Evolutionary conservation across 2,329 filamentous ascomycete species (phyloP), one percentile per base, ranked within the genome.

Genomic region (Ceratocystis diversiconidia): DNA sequence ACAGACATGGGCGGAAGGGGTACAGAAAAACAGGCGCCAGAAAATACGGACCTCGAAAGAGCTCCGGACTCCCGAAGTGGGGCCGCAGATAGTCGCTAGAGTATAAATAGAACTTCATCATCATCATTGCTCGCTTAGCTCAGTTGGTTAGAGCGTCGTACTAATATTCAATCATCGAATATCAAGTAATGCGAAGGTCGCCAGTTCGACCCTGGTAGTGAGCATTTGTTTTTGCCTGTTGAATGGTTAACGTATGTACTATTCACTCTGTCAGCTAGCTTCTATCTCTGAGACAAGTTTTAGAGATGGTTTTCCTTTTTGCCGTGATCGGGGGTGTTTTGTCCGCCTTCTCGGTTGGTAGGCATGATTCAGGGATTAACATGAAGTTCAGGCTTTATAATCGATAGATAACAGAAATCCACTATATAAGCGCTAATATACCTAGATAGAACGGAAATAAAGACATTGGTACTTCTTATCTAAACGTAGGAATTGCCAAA

Each of bases 151-250:
- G 60, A 63, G 64, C 64, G 60, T 62, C 60, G 60, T 66, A 66
- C 60, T 66, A 66, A 66, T 66, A 62, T 57, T 57, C 30, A 1
- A 59, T 6, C 15, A 4, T 28, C 28, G 43, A 46, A 48, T 55
- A 36, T n/a, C 8, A 12, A 63, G 60, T 63, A 66, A 66, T 59
- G 60, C 65, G 48, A 60, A 66, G 32, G 61, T 66, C 65, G 50
- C 65, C 61, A 66, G 65, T 66, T 66, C 65, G 65, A 66, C 60
- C 60, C 65, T 66, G 64, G 64, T 66, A 66, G 64, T 66, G 64
- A 66, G 64, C 64, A 66, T 25, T 36, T n/a, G 1, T 44, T 57
- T 64, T 65, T 41, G 10, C 30, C 32, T 36, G 32, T 10, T 3
- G 32, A 10, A 10, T 36, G 10, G 3, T 10, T 36, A 1, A 36